These are phyloP conservation scores for Metarhizium rileyi DNA, from an alignment of 2,329 filamentous ascomycete genomes.

Conservation along the genomic window DNA sequence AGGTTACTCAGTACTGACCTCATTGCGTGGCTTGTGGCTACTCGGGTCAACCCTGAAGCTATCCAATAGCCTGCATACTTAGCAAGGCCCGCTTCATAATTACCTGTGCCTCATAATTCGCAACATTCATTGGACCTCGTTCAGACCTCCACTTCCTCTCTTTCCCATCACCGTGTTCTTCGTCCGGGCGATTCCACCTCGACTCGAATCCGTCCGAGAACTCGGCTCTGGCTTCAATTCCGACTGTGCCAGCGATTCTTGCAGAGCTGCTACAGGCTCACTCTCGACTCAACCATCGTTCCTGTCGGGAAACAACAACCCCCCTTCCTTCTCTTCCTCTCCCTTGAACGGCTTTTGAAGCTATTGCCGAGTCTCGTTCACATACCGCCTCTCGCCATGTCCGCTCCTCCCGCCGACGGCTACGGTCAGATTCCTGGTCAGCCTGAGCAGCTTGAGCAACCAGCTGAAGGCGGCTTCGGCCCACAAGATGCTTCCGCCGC, in stretches of 20 bases:
- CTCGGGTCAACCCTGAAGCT: not conserved
- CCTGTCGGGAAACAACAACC: no score
- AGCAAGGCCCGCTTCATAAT: not conserved
- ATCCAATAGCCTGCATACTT: not conserved
- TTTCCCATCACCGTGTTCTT: slow-evolving; percentile 3
- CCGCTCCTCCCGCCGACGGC: slow-evolving; percentile 46
- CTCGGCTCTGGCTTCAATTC: not conserved
- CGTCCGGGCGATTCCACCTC: slow-evolving; percentile 6
- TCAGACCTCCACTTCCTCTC: slow-evolving; percentile 3
- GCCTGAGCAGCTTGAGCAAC: slow-evolving; percentile 34
- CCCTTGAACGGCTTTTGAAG: slow-evolving; percentile 1
- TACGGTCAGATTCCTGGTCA: slow-evolving; percentile 39
- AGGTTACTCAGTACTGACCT: no score
- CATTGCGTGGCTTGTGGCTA: no score
- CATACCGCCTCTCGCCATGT: slow-evolving; percentile 35
- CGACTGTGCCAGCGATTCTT: slow-evolving; percentile 6
- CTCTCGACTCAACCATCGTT: slow-evolving; percentile 1
- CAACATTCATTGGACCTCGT: not conserved
- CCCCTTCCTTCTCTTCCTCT: no score
- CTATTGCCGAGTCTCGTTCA: slow-evolving; percentile 14
- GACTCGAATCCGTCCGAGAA: not conserved
- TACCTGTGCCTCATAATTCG: not conserved
- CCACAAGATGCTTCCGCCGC: slow-evolving; percentile 23
- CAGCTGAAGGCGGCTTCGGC: slow-evolving; percentile 22
- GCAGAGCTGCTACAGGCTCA: slow-evolving; percentile 5